Evolutionary conservation across 306 rosid species (phyloP).

Genomic region (Sophora flavescens): DNA sequence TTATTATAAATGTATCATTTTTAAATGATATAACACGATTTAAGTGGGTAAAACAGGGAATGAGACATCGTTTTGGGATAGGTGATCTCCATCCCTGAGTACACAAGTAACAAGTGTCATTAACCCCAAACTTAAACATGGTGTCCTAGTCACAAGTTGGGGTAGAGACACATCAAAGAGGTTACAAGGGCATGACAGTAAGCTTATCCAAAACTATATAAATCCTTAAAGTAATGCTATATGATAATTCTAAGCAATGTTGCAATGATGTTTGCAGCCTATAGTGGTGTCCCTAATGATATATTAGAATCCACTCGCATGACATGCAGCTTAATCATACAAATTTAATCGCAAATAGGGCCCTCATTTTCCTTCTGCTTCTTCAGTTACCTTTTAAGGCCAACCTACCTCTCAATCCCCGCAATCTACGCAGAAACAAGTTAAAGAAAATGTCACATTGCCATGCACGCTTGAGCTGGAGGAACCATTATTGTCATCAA

Average conservation of each 20-base stretch:
- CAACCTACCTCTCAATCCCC: constrained; percentile 19
- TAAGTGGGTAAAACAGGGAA: no score
- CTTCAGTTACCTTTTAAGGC: not conserved
- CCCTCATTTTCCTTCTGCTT: constrained; percentile 26
- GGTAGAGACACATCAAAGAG: constrained; percentile 15
- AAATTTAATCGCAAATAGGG: constrained; percentile 5
- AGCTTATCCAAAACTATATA: not conserved
- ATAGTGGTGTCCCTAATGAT: constrained; percentile 53
- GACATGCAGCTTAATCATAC: constrained; percentile 9
- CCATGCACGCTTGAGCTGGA: constrained; percentile 25
- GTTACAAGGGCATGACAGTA: not conserved
- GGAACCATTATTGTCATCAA: constrained; percentile 33
- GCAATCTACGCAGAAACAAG: constrained; percentile 53
- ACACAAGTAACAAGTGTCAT: no score
- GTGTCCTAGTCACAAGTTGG: no score
- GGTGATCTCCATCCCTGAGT: no score
- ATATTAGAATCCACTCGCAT: constrained; percentile 39
- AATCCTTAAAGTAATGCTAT: constrained; percentile 4
- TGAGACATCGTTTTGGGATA: no score
- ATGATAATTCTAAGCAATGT: constrained; percentile 40
- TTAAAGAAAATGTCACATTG: constrained; percentile 1
- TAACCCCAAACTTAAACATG: no score
- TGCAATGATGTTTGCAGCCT: constrained; percentile 53
- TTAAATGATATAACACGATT: no score
- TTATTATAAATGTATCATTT: no score